These are phyloP conservation scores for Fusarium sp. DNA, from an alignment of 2,329 filamentous ascomycete species.

Conservation along the genomic window DNA sequence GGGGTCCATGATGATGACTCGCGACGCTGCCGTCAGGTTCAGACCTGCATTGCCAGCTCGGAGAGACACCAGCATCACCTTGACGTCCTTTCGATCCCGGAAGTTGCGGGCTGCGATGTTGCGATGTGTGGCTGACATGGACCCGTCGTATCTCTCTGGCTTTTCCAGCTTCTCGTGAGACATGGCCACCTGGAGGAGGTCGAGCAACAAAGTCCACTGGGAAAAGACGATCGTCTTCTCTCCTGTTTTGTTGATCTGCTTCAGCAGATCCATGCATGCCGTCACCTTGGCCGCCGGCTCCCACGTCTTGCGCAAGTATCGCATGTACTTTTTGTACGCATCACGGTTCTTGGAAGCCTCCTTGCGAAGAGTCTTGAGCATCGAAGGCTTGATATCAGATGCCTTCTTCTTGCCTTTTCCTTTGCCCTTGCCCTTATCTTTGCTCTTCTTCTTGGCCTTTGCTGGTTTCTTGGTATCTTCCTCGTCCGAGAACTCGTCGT, in stretches of 20 bases:
- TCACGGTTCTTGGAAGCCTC: conserved; percentile 72
- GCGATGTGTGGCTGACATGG: conserved; percentile 76
- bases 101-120: conserved; percentile 77
- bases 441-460: conserved; percentile 35
- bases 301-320: conserved; percentile 76
- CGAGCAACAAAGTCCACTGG: conserved; percentile 82
- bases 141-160: conserved; percentile 82
- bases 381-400: conserved; percentile 60
- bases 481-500: conserved; percentile 48
- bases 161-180: conserved; percentile 72
- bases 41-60: conserved; percentile 86
- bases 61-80: conserved; percentile 84
- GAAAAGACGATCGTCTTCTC: conserved; percentile 82
- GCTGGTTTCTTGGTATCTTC: conserved; percentile 28
- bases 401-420: conserved; percentile 56
- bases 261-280: conserved; percentile 79
- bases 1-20: conserved; percentile 90
- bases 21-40: conserved; percentile 84
- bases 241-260: conserved; percentile 69
- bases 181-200: conserved; percentile 78
- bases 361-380: conserved; percentile 74
- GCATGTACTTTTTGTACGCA: conserved; percentile 77
- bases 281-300: conserved; percentile 85
- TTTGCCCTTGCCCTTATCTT: conserved; percentile 33
- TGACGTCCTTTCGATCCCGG: conserved; percentile 72